Evolutionary conservation across 306 rosid species (phyloP).

Genomic region (Rosa chinensis): DNA sequence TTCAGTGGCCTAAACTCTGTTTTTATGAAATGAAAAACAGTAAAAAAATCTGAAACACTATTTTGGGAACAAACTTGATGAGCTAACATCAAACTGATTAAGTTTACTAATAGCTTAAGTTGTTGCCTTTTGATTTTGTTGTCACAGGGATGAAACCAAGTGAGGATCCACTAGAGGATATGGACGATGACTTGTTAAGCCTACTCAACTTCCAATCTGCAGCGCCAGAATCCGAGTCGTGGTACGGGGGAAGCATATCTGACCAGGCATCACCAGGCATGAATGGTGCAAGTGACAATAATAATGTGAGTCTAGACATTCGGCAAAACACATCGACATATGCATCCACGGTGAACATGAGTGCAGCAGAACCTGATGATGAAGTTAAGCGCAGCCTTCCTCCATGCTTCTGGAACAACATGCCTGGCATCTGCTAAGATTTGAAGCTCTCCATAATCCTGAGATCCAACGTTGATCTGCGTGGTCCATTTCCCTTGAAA

Average conservation of each 20-base stretch:
- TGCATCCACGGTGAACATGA: neutral
- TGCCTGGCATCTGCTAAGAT: conserved; percentile 53
- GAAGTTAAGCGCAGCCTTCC: conserved; percentile 11
- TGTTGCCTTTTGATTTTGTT: neutral
- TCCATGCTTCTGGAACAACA: conserved; percentile 49
- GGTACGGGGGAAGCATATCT: conserved; percentile 40
- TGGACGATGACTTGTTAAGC: conserved; percentile 75
- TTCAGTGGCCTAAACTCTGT: neutral
- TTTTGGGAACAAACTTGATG: neutral
- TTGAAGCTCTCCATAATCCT: neutral
- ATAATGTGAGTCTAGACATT: conserved; percentile 21
- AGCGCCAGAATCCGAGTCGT: conserved; percentile 47
- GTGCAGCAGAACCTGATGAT: neutral
- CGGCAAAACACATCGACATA: conserved; percentile 15
- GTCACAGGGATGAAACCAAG: conserved; percentile 40
- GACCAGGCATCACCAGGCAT: conserved; percentile 18
- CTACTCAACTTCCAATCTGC: conserved; percentile 52
- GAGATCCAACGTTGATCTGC: neutral
- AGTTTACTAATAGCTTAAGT: neutral
- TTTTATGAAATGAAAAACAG: too few relatives aligned
- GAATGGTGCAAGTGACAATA: neutral
- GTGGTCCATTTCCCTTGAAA: neutral
- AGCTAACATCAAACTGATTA: neutral
- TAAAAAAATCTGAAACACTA: neutral
- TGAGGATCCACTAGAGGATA: conserved; percentile 39